Conservation (phyloP, 495 filamentous ascomycete species). For the Cladorrhinum samala region DNA sequence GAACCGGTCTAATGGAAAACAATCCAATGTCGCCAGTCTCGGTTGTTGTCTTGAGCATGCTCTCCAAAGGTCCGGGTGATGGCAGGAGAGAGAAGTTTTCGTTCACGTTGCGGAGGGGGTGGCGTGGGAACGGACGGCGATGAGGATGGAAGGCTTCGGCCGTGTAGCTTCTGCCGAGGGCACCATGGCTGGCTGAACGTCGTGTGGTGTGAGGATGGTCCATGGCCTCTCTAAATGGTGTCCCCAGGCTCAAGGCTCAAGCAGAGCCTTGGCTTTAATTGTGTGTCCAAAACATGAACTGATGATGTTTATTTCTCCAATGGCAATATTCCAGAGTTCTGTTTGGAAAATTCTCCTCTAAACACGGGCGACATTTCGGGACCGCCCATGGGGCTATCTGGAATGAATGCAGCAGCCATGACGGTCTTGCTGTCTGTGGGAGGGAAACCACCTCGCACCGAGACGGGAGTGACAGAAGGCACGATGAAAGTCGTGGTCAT, state of each 20-base stretch:
- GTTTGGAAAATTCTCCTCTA: too few species aligned
- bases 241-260: too few species aligned
- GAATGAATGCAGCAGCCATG: background rate
- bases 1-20: constrained; percentile 50
- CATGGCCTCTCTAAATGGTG: too few species aligned
- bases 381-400: too few species aligned
- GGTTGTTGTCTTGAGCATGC: constrained; percentile 65
- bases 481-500: too few species aligned
- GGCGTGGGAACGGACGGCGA: constrained; percentile 9
- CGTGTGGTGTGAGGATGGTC: constrained; percentile 30
- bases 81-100: constrained; percentile 32
- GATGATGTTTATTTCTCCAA: background rate
- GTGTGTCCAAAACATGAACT: constrained; percentile 5
- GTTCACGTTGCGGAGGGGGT: constrained; percentile 32
- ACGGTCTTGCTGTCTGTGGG: background rate
- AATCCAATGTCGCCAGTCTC: constrained; percentile 63
- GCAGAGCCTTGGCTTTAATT: background rate
- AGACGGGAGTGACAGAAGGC: background rate
- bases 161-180: constrained; percentile 30
- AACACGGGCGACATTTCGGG: too few species aligned
- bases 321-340: too few species aligned
- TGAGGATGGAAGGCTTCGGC: constrained; percentile 15
- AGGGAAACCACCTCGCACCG: background rate
- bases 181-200: constrained; percentile 40
- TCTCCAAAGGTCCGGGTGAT: constrained; percentile 43